Evolutionary conservation across 768 basidiomycete species (phyloP), one percentile per base, ranked within the genome.

Genomic region (Candolleomyces eurysporus): DNA sequence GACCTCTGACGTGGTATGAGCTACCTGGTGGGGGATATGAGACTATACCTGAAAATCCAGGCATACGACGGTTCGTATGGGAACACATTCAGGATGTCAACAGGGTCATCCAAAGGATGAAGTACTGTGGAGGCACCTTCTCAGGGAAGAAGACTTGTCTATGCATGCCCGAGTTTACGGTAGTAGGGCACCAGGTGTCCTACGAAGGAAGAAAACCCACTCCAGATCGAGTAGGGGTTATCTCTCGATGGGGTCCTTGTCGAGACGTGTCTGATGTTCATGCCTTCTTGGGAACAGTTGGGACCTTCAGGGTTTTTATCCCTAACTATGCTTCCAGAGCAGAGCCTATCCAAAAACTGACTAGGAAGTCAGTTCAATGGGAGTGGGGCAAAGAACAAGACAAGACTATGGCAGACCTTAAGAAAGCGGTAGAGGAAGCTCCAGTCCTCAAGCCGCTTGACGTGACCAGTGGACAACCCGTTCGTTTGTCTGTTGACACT

Each of bases 121-220:
- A n/a, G n/a, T n/a, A n/a, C n/a, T n/a, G n/a, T n/a, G n/a, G n/a
- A n/a, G n/a, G n/a, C n/a, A n/a, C n/a, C n/a, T n/a, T n/a, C n/a
- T n/a, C n/a, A n/a, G n/a, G n/a, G n/a, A n/a, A n/a, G n/a, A n/a
- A n/a, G n/a, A n/a, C n/a, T n/a, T n/a, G n/a, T n/a, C n/a, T n/a
- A n/a, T n/a, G n/a, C n/a, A n/a, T n/a, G n/a, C n/a, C n/a, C n/a
- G n/a, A n/a, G n/a, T n/a, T n/a, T n/a, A n/a, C n/a, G n/a, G n/a
- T n/a, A n/a, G n/a, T n/a, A n/a, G n/a, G n/a, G n/a, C 76, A 82
- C 48, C 55, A 53, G 0, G 80, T 78, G 58, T 78, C 73, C 0
- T 71, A 66, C 11, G 66, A 75, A 19, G 79, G 76, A 21, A 54
- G 72, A 0, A 26, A 62, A 0, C 74, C 77, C 4, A 7, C n/a